phyloP scores from a whole-genome alignment of 805 yeast species.

The Hemisphaericaspora nanyangensis region DNA sequence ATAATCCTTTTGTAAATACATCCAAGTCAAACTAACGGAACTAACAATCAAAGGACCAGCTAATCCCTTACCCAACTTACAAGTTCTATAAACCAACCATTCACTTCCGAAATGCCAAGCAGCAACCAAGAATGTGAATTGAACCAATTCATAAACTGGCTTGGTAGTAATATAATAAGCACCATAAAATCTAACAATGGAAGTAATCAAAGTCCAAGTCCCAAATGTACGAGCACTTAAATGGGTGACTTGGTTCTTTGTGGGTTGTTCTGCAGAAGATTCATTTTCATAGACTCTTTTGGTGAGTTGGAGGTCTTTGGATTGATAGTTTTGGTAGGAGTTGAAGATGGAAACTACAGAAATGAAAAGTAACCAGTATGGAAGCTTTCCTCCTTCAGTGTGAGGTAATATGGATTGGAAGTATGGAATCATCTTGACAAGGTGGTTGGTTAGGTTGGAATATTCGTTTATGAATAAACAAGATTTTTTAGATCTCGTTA shows the following conservation, averaged over 20 bases:
- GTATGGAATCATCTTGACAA: constrained; percentile 13
- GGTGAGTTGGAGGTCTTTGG: constrained; percentile 66
- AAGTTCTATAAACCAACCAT: constrained; percentile 75
- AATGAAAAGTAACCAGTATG: constrained; percentile 43
- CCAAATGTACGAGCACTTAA: constrained; percentile 96
- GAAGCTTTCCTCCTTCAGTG: constrained; percentile 28
- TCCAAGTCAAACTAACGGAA: constrained; percentile 72
- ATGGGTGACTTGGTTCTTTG: constrained; percentile 31
- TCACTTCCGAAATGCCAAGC: constrained; percentile 79
- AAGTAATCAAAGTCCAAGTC: constrained; percentile 91
- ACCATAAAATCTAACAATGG: constrained; percentile 81
- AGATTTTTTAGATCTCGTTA: too few relatives aligned
- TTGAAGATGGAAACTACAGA: constrained; percentile 91
- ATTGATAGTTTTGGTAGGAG: constrained; percentile 78
- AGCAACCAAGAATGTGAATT: constrained; percentile 80
- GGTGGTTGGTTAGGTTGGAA: too few relatives aligned
- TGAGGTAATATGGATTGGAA: constrained; percentile 14
- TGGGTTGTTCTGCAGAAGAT: constrained; percentile 18
- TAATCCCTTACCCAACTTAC: constrained; percentile 82
- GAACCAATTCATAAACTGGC: constrained; percentile 72
- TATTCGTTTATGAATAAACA: too few relatives aligned
- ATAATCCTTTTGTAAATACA: constrained; percentile 65
- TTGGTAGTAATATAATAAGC: constrained; percentile 70
- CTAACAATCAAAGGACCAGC: constrained; percentile 83
- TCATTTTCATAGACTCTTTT: constrained; percentile 71